Percentiles rank a stretch among this genome's conserved stretches.
Conservation (phyloP, 2,329 filamentous ascomycete species). For the Pleoardoris graminearum region DNA sequence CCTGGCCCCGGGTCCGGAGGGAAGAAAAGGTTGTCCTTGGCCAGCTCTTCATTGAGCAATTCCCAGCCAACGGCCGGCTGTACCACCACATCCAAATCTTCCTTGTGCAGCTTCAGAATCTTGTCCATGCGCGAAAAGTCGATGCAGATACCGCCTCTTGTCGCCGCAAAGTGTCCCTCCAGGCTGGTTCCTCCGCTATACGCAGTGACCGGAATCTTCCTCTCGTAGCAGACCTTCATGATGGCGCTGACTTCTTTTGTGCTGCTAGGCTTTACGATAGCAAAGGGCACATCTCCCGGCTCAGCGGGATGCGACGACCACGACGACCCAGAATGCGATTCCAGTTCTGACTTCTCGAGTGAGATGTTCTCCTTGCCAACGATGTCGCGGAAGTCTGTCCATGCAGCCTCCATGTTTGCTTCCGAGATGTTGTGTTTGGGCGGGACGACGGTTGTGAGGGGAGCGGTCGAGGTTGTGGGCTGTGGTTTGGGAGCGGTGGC, state of each 20-base stretch:
- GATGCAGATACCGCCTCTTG: slow-evolving; percentile 79
- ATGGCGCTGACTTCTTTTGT: slow-evolving; percentile 85
- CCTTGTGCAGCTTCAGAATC: slow-evolving; percentile 75
- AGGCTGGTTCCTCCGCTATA: slow-evolving; percentile 88
- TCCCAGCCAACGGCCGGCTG: slow-evolving; percentile 82
- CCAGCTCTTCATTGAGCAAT: slow-evolving; percentile 75
- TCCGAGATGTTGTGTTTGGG: slow-evolving; percentile 60
- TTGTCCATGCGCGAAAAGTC: slow-evolving; percentile 87
- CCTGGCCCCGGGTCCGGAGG: slow-evolving; percentile 89
- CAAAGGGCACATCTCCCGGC: slow-evolving; percentile 52
- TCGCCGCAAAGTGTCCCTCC: slow-evolving; percentile 86
- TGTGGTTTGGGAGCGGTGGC: slow-evolving; percentile 52
- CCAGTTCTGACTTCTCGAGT: slow-evolving; percentile 57
- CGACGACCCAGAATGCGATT: slow-evolving; percentile 63
- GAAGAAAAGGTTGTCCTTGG: slow-evolving; percentile 78
- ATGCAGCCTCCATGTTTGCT: slow-evolving; percentile 65
- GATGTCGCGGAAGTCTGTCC: slow-evolving; percentile 64
- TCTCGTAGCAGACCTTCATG: slow-evolving; percentile 83
- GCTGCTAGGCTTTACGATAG: slow-evolving; percentile 74
- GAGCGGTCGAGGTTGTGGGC: slow-evolving; percentile 59
- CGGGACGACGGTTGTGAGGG: slow-evolving; percentile 53
- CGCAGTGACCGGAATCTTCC: slow-evolving; percentile 81
- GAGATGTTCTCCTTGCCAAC: slow-evolving; percentile 67
- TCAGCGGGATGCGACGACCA: slow-evolving; percentile 61
- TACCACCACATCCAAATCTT: slow-evolving; percentile 62